Evolutionary conservation across 441 rosid genomes (phyloP), one percentile per base, ranked within the genome.

Genomic region (Pelargonium myrrhifolium): DNA sequence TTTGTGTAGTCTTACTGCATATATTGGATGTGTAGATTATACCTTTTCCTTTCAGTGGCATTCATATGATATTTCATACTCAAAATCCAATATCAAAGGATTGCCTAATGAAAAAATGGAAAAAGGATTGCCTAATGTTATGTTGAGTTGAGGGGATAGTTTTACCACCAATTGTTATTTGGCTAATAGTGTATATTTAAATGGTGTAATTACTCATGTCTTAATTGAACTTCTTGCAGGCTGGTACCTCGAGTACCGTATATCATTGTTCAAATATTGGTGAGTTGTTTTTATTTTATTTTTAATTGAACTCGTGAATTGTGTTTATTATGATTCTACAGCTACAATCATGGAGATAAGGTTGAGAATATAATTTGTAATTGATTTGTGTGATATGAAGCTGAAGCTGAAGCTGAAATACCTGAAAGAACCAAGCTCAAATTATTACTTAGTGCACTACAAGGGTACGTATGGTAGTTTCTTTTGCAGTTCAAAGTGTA

Each of bases 351-450:
- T 24, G 28, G 28, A 1, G 1, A 26, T 26, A 26, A 26, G 31
- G 31, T 26, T 26, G 2, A 26, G 31, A 26, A 26, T 26, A 26
- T 26, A 4, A 2, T 26, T 26, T 26, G 3, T 26, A 26, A 26
- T 26, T 26, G 31, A 26, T n/a, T 4, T 26, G 31, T 26, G 31
- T 26, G 31, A 26, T 26, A 4, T 26, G 31, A 26, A 26, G 31
- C n/a, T n/a, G n/a, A n/a, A n/a, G n/a, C 67, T 49, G 49, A 14
- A 60, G 67, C 64, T 65, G 55, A 72, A 12, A 20, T 68, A 18
- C 79, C 65, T 0, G 76, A 73, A 42, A 76, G 65, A 71, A 47
- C 56, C 68, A 69, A 21, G 40, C 81, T 80, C n/a, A 67, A 66
- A 37, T 47, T 71, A 18, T 62, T 80, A 17, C 78, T 80, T 6